Evolutionary conservation across 2,329 filamentous ascomycete species (phyloP), one percentile per base, ranked within the genome.

Genomic region (Trichoderma semiorbis): DNA sequence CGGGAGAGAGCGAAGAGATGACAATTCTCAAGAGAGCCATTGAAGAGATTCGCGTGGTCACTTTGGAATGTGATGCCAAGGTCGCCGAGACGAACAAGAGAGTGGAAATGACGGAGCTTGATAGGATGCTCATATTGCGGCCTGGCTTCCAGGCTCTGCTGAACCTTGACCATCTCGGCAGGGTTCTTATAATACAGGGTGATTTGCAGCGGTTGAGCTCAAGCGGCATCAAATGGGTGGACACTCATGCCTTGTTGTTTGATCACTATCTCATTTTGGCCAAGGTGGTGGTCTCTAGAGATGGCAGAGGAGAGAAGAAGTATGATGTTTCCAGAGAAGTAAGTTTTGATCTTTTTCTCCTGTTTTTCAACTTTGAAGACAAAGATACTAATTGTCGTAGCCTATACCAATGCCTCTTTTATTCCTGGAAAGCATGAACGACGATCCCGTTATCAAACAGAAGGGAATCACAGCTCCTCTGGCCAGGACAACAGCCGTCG

Each of bases 361-460:
- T 34, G 5, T 28, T 69, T 36, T 55, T 14, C 47, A 5, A 11
- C 24, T 28, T 39, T 6, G 28, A 8, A 36, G 18, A 12, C 21
- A 24, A 43, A 50, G 21, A 36, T 75, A 75, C 78, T 82, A 74
- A 82, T 78, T 74, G 67, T 73, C 39, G 11, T 58, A 92, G 85
- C 94, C 93, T 7, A 98, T 99, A 74, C 96, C 96, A 0, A 99
- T 99, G 95, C 95, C 97, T 76, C 86, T 99, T 3, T 85, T 99
- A 30, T 93, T 97, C 64, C 85, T 99, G 0, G 97, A 99, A 81
- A 97, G 93, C 79, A 91, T 93, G 75, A 93, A 95, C 75, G 97
- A 99, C 75, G 94, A 97, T 74, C 91, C 96, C 0, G 92, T 98
- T 7, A 89, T 95, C 70, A 97, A 96, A 80, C 87, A 89, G 76